Evolutionary conservation across 345 rosid species (phyloP), one percentile per base, ranked within the genome.

Genomic region (Dipteronia dyeriana): DNA sequence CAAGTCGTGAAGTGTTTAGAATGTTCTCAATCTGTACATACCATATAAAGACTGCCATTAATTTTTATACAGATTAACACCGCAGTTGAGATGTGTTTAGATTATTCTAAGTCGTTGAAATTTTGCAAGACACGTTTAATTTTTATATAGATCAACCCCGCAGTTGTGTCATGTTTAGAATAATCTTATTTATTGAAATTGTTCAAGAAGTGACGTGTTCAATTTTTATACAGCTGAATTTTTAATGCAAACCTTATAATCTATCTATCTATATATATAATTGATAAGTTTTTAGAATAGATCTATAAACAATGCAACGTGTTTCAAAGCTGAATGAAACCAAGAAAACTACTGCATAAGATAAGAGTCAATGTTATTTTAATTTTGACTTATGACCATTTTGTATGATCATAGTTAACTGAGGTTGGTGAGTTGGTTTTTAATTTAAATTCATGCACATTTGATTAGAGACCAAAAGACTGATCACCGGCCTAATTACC

Each of bases 401-500:
- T 19, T 29, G 26, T n/a, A 70, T 7, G 6, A 20, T 23, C 22
- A 69, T 23, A 69, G 38, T 34, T 34, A 34, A 70, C 29, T 34
- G 8, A 23, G 23, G 75, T 57, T 72, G n/a, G 34, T 20, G n/a
- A 22, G 53, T 38, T 61, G 49, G 56, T 59, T 11, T 53, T 5
- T 4, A 53, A 22, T 1, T 59, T 59, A 59, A 4, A 59, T 47
- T 43, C 70, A n/a, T 26, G 61, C 45, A 26, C 31, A 47, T 45
- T 54, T 56, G 13, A 63, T 47, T 74, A 47, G 47, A 17, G 13
- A 31, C 70, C 62, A 64, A 64, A 64, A 63, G 16, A 47, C 1
- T 63, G 23, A 64, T 34, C 38, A 34, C 77, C 77, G 77, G 77
- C 77, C 77, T 74, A 74, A 74, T 60, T 17, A 57, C 77, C 77